These are phyloP conservation scores for Excoecaria agallocha DNA, from an alignment of 345 rosid genomes.

Conservation along the genomic window DNA sequence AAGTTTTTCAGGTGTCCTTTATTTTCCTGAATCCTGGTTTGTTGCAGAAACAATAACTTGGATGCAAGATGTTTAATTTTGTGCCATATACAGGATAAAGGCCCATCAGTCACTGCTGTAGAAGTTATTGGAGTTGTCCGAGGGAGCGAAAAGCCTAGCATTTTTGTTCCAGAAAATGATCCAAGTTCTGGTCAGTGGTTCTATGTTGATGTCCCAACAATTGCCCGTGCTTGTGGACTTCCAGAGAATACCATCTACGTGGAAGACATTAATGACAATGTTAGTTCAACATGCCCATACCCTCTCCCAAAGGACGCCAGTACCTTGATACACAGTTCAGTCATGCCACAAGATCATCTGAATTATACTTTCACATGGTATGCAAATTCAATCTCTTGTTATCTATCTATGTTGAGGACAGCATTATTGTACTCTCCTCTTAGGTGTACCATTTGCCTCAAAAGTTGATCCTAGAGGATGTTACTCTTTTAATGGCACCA, in stretches of 20 bases:
- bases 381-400: constrained; percentile 12
- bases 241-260: constrained; percentile 66
- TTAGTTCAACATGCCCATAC: constrained; percentile 71
- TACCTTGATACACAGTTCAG: constrained; percentile 80
- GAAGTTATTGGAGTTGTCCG: constrained; percentile 89
- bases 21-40: constrained; percentile 16
- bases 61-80: constrained; percentile 15
- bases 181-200: constrained; percentile 81
- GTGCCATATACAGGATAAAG: constrained; percentile 40
- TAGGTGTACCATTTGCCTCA: not conserved
- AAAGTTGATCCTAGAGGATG: not conserved
- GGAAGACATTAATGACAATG: constrained; percentile 69
- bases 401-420: too few relatives aligned
- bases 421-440: not conserved
- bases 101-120: constrained; percentile 36
- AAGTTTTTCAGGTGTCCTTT: constrained; percentile 46
- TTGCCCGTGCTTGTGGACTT: constrained; percentile 63
- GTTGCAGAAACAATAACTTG: constrained; percentile 1
- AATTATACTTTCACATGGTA: constrained; percentile 92
- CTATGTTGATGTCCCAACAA: constrained; percentile 74
- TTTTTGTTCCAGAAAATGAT: constrained; percentile 89
- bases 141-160: constrained; percentile 86
- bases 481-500: not conserved
- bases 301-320: constrained; percentile 87
- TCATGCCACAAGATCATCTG: constrained; percentile 98